Base-by-base conservation (phyloP, 306 rosid genomes). In the Glycine tomentella region DNA sequence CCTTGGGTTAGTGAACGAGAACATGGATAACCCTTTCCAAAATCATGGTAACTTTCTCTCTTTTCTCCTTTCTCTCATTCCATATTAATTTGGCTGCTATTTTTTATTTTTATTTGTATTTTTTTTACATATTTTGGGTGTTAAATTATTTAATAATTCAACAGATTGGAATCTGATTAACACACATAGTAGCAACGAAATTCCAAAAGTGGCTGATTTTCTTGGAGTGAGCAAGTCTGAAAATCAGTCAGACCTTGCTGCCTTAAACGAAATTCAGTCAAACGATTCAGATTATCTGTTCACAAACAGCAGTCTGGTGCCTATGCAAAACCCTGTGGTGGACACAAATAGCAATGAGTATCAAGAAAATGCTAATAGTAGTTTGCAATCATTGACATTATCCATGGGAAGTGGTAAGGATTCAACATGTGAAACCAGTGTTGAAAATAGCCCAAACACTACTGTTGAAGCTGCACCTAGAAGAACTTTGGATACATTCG, bases 161-260 rank as follows among this genome's bases (percentile, higher is more conserved):
- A 65, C 89, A 93, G 98, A 96, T 79, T 96, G 99, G 99, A 92
- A 89, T 76, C 51, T 96, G 91, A 93, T 92, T 4, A 84, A 79
- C 62, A 46, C 83, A 7, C 93, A 89, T 9, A 84, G 87, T 13
- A 81, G 80, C 80, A 80, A 78, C 40, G 97, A 93, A 33, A 92
- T 87, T 68, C 99, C 99, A 7, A 90, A 92, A 80, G 97, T 96
- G 16, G 99, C 99, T n/a, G 98, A 96, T 85, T 96, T 96, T 85
- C 96, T 96, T 7, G 99, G 99, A 9, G 98, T 92, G 80, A 81
- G 90, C 77, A 92, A 93, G 84, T 87, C 93, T 36, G 98, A 92
- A 33, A 90, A 89, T 71, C 91, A 93, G 56, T 77, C 97, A 72
- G 98, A 90, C 86, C 94, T 93, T 66, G 91, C 86, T 56, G 85